phyloP scores from a whole-genome alignment of 2,329 filamentous ascomycete species.

The Dendryphion nanum region DNA sequence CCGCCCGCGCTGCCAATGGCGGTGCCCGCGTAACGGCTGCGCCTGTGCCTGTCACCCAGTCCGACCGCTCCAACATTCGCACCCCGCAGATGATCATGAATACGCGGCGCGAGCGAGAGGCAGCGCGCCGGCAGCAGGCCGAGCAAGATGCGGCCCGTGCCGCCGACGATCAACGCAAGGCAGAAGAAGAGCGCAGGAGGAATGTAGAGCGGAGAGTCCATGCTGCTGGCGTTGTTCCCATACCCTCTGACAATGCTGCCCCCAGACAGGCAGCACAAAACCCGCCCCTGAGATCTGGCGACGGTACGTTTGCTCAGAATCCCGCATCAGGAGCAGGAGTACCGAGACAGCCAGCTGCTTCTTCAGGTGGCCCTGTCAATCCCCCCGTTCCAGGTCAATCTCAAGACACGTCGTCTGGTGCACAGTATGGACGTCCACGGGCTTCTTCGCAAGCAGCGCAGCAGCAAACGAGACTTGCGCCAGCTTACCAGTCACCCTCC shows the following conservation, averaged over 20 bases:
- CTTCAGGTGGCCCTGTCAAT: constrained; percentile 12
- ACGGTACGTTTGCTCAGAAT: constrained; percentile 25
- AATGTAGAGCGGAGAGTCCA: constrained; percentile 62
- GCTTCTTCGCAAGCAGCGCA: constrained; percentile 36
- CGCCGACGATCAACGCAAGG: constrained; percentile 53
- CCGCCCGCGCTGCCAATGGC: constrained; percentile 58
- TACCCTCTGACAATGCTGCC: constrained; percentile 24
- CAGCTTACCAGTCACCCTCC: constrained; percentile 22
- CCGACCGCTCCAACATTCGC: constrained; percentile 61
- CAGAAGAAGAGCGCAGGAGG: constrained; percentile 48
- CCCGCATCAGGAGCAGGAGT: constrained; percentile 23
- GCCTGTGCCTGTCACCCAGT: constrained; percentile 53
- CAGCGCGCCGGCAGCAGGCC: constrained; percentile 66
- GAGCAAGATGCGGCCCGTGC: constrained; percentile 54
- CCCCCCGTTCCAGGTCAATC: constrained; percentile 20
- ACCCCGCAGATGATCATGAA: constrained; percentile 92
- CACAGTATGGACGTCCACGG: constrained; percentile 29
- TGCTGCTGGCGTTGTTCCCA: constrained; percentile 43
- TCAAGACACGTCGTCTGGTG: constrained; percentile 24
- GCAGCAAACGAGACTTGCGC: constrained; percentile 32
- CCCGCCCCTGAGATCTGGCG: constrained; percentile 22
- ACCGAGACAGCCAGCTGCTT: constrained; percentile 24
- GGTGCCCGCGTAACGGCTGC: constrained; percentile 52
- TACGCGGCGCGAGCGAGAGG: constrained; percentile 75
- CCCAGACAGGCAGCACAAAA: constrained; percentile 27